These are phyloP conservation scores for Mycena epipterygia DNA, from an alignment of 768 basidiomycete species.

Conservation along the genomic window DNA sequence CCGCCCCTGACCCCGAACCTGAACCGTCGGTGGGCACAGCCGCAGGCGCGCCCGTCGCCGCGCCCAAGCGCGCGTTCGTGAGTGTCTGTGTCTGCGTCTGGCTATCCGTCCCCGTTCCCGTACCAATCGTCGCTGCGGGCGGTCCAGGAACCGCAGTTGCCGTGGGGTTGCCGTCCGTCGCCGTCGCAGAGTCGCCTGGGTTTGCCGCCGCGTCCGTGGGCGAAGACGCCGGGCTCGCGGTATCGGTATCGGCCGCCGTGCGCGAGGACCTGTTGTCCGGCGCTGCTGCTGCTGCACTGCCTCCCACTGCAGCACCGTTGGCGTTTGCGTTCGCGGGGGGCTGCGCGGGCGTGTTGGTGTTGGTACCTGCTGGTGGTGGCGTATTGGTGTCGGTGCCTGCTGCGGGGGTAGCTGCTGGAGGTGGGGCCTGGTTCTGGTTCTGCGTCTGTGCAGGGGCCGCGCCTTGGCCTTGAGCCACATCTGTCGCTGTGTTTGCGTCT, in stretches of 20 bases:
- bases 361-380: neutral
- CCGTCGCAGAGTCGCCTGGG: constrained; percentile 9
- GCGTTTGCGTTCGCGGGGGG: constrained; percentile 13
- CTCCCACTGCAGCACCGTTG: constrained; percentile 16
- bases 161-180: constrained; percentile 3
- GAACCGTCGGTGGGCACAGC: constrained; percentile 8
- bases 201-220: constrained; percentile 13
- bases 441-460: constrained; percentile 14
- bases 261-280: constrained; percentile 9
- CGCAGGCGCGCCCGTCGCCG: constrained; percentile 4
- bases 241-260: constrained; percentile 9
- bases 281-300: constrained; percentile 4
- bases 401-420: constrained; percentile 3
- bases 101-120: constrained; percentile 14
- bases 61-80: neutral
- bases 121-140: constrained; percentile 7
- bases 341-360: constrained; percentile 9
- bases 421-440: constrained; percentile 8
- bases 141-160: neutral
- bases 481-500: constrained; percentile 10
- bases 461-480: constrained; percentile 18
- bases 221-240: constrained; percentile 5
- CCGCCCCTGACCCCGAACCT: neutral
- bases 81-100: constrained; percentile 11
- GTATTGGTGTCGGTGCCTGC: constrained; percentile 6